phyloP scores from a whole-genome alignment of 2,329 filamentous ascomycete genomes.

The Cladosporium cucumerinum region DNA sequence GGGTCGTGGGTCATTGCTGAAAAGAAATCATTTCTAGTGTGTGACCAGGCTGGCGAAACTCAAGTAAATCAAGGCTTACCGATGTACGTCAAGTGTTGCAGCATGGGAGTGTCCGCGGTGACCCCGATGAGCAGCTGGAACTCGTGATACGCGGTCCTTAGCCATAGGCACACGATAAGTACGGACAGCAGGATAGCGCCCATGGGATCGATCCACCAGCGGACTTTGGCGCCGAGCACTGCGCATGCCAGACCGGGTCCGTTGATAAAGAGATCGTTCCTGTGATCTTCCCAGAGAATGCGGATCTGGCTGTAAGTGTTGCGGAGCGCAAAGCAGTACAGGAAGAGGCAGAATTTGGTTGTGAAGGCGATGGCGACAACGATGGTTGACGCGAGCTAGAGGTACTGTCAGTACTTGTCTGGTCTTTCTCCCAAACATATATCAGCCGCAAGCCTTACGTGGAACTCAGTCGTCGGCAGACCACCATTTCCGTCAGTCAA shows the following conservation, averaged over 20 bases:
- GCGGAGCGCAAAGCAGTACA: slow-evolving; percentile 89
- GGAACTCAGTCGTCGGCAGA: slow-evolving; percentile 28
- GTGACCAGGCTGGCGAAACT: too few species aligned
- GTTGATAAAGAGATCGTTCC: slow-evolving; percentile 96
- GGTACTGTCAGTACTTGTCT: background rate
- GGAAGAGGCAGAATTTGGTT: slow-evolving; percentile 78
- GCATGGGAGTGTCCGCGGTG: slow-evolving; percentile 75
- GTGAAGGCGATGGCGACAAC: slow-evolving; percentile 79
- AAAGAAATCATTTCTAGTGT: too few species aligned
- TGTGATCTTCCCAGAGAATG: slow-evolving; percentile 94
- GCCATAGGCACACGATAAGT: slow-evolving; percentile 77
- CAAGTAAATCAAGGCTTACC: too few species aligned
- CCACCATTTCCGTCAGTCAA: slow-evolving; percentile 53
- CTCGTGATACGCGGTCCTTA: slow-evolving; percentile 79
- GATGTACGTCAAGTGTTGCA: slow-evolving; percentile 94
- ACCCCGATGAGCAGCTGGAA: slow-evolving; percentile 90
- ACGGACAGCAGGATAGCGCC: slow-evolving; percentile 81
- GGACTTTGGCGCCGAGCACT: slow-evolving; percentile 82
- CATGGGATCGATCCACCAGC: slow-evolving; percentile 93
- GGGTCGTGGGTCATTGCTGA: slow-evolving; percentile 79
- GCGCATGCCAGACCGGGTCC: slow-evolving; percentile 83
- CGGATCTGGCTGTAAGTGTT: slow-evolving; percentile 88
- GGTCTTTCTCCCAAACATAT: background rate
- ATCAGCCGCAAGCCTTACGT: background rate
- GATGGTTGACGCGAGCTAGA: slow-evolving; percentile 72